Evolutionary conservation across 352 stramenopile species (phyloP), one percentile per base, ranked within the genome.

Genomic region (Phytophthora meadii): DNA sequence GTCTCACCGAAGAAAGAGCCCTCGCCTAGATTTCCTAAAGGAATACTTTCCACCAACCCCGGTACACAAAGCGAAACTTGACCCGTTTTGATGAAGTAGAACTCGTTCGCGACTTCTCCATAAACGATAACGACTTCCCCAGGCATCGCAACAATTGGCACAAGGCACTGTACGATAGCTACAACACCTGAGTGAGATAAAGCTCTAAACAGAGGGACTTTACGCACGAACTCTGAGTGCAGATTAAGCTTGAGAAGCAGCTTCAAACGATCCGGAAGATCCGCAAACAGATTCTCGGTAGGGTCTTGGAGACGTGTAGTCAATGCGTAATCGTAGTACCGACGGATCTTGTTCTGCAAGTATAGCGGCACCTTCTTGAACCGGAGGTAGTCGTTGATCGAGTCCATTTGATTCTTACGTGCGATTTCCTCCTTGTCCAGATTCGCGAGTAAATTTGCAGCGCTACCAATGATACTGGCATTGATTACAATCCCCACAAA

Each of bases 401-500:
- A 79, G 63, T 92, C 83, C 68, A 94, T 86, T 44, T 94, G 81
- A 46, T 88, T 84, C 60, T 94, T 92, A 5, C 84, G 82, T 0
- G 81, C 81, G 15, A 92, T 89, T 48, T 85, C 78, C 10, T 80
- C 78, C 27, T 91, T 90, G 73, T 92, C 81, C 32, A 94, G 55
- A 40, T 94, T 94, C 6, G 81, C 79, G 6, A 94, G 61, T 41
- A 94, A 52, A 45, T 92, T 94, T 4, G 83, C 78, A 14, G 83
- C 83, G 27, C 79, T 90, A 78, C 85, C 85, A 28, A 94, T 91
- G 61, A 92, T 94, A 49, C 74, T 88, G 48, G 82, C 83, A 64
- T 94, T 94, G 66, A 91, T 87, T 1, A 89, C 74, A 39, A 94
- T 89, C 4, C 82, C 85, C 24, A 94, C 68, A 42, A 89, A 82